These are phyloP conservation scores for Verticillium dahliae DNA, from an alignment of 2,329 filamentous ascomycete genomes.

Conservation along the genomic window DNA sequence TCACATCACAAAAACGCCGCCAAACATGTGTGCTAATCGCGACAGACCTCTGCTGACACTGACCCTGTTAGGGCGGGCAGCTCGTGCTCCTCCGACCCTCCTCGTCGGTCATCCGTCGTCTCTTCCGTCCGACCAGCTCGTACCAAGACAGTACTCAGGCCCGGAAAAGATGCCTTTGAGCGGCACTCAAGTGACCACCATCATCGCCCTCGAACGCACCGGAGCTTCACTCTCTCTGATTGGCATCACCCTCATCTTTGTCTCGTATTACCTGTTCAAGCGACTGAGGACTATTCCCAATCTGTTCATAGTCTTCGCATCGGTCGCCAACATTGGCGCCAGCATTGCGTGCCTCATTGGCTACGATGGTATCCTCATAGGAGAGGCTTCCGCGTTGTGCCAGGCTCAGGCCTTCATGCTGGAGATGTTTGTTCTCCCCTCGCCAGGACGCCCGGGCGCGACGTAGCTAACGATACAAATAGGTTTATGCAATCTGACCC, in stretches of 20 bases:
- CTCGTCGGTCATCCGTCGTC: neutral
- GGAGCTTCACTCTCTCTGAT: constrained; percentile 47
- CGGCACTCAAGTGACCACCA: constrained; percentile 27
- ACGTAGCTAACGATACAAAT: constrained; percentile 1
- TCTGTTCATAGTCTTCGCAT: constrained; percentile 56
- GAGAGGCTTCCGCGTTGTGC: constrained; percentile 51
- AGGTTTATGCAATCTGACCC: constrained; percentile 76
- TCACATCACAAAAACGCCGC: neutral
- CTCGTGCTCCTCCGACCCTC: neutral
- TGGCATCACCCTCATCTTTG: constrained; percentile 43
- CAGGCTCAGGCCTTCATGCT: constrained; percentile 55
- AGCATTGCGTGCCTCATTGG: constrained; percentile 66
- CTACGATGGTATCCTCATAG: constrained; percentile 52
- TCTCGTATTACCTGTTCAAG: constrained; percentile 44
- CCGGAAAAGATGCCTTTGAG: constrained; percentile 18
- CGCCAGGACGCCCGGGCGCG: neutral
- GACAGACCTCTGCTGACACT: neutral
- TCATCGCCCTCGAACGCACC: constrained; percentile 43
- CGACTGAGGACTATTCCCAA: constrained; percentile 52
- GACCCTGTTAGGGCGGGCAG: neutral
- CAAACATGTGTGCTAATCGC: neutral
- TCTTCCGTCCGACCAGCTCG: neutral
- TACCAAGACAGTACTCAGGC: neutral
- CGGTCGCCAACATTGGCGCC: constrained; percentile 52
- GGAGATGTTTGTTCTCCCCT: constrained; percentile 53